These are phyloP conservation scores for Chenopodium formosanum DNA, from an alignment of 148 eudicot genomes.

Conservation along the genomic window DNA sequence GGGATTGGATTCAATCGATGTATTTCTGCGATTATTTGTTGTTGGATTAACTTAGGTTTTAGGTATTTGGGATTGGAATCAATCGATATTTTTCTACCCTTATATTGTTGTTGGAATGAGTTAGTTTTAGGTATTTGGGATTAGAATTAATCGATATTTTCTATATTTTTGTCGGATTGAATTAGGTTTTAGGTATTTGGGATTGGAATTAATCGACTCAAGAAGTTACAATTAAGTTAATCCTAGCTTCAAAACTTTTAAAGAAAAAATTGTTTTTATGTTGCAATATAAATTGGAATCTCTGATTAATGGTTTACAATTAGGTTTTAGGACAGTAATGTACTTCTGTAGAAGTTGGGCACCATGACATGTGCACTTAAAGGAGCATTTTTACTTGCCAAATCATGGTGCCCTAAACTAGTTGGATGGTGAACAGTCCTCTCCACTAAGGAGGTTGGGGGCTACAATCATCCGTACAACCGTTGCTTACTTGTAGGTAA, in stretches of 20 bases:
- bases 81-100: not conserved
- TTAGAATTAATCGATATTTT: too few species aligned
- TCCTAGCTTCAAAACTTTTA: too few species aligned
- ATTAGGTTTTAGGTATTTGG: too few species aligned
- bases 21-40: not conserved
- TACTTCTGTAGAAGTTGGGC: not conserved
- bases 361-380: constrained; percentile 33
- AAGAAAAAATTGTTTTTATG: not conserved
- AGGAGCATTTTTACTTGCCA: constrained; percentile 39
- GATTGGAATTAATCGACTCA: not conserved
- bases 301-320: not conserved
- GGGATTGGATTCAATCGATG: not conserved
- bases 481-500: not conserved
- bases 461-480: constrained; percentile 57
- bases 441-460: constrained; percentile 57
- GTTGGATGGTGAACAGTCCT: constrained; percentile 66
- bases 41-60: not conserved
- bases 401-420: constrained; percentile 45
- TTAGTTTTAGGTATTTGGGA: not conserved
- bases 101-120: not conserved
- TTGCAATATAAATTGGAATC: not conserved
- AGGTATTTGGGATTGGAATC: too few species aligned
- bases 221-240: too few species aligned
- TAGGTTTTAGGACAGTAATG: not conserved
- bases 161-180: too few species aligned